Evolutionary conservation across 1,139 yeast species (phyloP).

Genomic region (Barnettozyma hawaiiensis): DNA sequence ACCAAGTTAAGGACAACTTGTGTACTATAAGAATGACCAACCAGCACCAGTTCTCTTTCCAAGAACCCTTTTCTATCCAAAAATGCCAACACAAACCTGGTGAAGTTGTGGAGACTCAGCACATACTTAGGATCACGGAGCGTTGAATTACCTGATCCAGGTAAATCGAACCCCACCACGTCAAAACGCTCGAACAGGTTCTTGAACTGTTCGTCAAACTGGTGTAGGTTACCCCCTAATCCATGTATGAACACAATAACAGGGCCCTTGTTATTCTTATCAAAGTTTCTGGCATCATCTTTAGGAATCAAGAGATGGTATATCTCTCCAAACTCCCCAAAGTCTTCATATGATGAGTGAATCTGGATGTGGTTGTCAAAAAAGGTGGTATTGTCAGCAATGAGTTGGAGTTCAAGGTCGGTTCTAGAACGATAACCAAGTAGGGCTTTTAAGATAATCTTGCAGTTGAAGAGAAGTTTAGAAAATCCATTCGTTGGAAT

Average conservation of each 20-base stretch:
- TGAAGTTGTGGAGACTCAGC: constrained; percentile 18
- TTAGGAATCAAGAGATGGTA: constrained; percentile 16
- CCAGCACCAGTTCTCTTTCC: constrained; percentile 37
- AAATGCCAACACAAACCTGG: constrained; percentile 19
- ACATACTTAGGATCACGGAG: constrained; percentile 12
- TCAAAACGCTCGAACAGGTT: constrained; percentile 51
- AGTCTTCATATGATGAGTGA: constrained; percentile 9
- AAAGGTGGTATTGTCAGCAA: constrained; percentile 18
- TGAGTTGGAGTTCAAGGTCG: constrained; percentile 16
- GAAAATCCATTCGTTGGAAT: constrained; percentile 9
- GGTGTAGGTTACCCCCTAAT: constrained; percentile 67
- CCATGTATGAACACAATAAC: constrained; percentile 59
- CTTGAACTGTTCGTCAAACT: constrained; percentile 62
- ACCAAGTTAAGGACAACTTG: constrained; percentile 19
- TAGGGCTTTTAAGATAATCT: constrained; percentile 3
- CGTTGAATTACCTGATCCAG: constrained; percentile 62
- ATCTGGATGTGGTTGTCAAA: constrained; percentile 11
- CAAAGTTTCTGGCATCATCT: constrained; percentile 9
- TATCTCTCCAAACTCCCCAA: constrained; percentile 15
- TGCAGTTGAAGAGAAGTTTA: constrained; percentile 1
- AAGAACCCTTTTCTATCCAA: constrained; percentile 36
- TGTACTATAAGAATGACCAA: constrained; percentile 60
- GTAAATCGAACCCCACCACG: constrained; percentile 54
- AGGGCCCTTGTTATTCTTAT: constrained; percentile 31
- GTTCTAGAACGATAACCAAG: neutral